These are phyloP conservation scores for Coemansia umbellata DNA, from an alignment of 192 early-diverging fungal species.

Conservation along the genomic window DNA sequence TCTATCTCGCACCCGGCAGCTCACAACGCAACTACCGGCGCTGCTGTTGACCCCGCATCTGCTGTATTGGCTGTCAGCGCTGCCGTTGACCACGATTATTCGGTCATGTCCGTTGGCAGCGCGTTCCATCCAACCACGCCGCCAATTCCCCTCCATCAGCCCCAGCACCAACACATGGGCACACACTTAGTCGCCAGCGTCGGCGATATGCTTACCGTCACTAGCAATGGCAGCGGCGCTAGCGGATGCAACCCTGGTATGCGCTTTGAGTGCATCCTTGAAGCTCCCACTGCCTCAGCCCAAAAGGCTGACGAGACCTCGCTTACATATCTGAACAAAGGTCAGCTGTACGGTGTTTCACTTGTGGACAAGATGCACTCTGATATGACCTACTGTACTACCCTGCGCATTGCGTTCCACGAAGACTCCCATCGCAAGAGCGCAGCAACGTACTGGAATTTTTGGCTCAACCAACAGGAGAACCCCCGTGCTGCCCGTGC, in stretches of 20 bases:
- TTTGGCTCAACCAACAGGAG: constrained; percentile 70
- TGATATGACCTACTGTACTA: constrained; percentile 54
- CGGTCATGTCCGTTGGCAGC: constrained; percentile 15
- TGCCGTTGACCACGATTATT: constrained; percentile 26
- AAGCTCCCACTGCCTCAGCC: constrained; percentile 43
- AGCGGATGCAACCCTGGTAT: constrained; percentile 7
- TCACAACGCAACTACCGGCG: constrained; percentile 1
- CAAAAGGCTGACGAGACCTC: constrained; percentile 55
- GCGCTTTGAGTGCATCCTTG: constrained; percentile 38
- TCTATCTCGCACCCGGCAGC: constrained; percentile 4
- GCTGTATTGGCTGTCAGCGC: constrained; percentile 1
- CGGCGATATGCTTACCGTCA: neutral
- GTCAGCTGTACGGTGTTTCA: constrained; percentile 58
- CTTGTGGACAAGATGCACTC: constrained; percentile 50
- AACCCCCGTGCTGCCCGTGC: constrained; percentile 56
- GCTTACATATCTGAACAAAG: constrained; percentile 71
- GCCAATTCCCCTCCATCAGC: constrained; percentile 6
- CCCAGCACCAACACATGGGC: constrained; percentile 3
- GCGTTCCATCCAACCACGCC: constrained; percentile 13
- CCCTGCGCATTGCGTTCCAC: constrained; percentile 65
- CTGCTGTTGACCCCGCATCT: constrained; percentile 11
- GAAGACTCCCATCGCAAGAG: constrained; percentile 63
- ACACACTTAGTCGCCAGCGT: neutral
- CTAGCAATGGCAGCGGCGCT: constrained; percentile 7
- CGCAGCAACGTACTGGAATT: constrained; percentile 65